phyloP scores from a whole-genome alignment of 2,329 filamentous ascomycete species.

The Emergomyces orientalis region DNA sequence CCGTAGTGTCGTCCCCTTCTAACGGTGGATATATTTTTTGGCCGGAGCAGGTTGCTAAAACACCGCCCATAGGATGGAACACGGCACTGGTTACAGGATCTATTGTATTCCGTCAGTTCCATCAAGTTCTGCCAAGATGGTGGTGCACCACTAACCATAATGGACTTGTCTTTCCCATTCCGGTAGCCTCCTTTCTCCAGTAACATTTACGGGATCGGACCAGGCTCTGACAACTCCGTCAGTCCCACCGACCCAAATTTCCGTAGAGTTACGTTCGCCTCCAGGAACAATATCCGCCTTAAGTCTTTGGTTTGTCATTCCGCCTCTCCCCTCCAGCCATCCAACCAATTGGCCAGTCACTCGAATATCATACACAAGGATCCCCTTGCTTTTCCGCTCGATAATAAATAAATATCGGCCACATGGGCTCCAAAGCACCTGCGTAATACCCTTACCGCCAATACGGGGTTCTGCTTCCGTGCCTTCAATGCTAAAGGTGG shows the following conservation, averaged over 20 bases:
- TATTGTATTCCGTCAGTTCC: conserved; percentile 20
- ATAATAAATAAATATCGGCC: conserved; percentile 50
- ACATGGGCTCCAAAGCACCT: conserved; percentile 49
- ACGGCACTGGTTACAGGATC: conserved; percentile 39
- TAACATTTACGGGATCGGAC: conserved; percentile 36
- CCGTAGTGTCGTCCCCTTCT: conserved; percentile 9
- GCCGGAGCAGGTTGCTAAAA: conserved; percentile 45
- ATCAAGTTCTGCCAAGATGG: neutral
- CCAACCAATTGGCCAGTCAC: conserved; percentile 44
- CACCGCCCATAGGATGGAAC: conserved; percentile 39
- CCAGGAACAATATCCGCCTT: conserved; percentile 43
- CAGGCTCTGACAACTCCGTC: conserved; percentile 48
- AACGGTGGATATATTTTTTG: conserved; percentile 26
- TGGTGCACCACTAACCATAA: conserved; percentile 29
- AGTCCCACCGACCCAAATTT: conserved; percentile 51
- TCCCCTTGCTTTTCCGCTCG: conserved; percentile 47
- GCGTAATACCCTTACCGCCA: conserved; percentile 46
- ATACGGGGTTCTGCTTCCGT: conserved; percentile 31
- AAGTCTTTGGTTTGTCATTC: conserved; percentile 47
- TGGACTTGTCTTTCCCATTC: conserved; percentile 38
- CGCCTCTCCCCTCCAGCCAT: conserved; percentile 39
- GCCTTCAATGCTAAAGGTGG: conserved; percentile 42
- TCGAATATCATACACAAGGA: conserved; percentile 52
- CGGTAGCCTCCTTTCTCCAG: conserved; percentile 34
- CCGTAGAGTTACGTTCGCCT: conserved; percentile 32